These are phyloP conservation scores for Geotrichum armillariae DNA, from an alignment of 1,139 yeast genomes.

Conservation along the genomic window DNA sequence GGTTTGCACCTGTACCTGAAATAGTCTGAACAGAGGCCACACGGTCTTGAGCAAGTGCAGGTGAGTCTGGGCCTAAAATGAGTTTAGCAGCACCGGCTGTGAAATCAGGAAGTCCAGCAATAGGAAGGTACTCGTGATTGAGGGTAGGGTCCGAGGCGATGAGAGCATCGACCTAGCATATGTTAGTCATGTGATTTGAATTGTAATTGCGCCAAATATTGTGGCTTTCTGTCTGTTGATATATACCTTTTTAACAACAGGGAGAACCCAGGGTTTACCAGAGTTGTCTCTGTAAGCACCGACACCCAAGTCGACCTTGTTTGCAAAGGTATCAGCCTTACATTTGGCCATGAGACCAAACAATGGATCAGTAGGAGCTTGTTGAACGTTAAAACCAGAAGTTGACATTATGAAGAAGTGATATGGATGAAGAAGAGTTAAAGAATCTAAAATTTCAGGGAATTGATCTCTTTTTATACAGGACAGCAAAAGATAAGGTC, in stretches of 20 bases:
- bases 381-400: conserved; percentile 28
- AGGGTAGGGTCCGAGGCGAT: conserved; percentile 56
- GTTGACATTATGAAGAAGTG: not conserved
- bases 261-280: conserved; percentile 88
- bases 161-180: conserved; percentile 46
- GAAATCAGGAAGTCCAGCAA: conserved; percentile 73
- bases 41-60: conserved; percentile 51
- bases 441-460: too few species aligned
- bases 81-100: conserved; percentile 72
- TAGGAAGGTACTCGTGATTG: conserved; percentile 93
- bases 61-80: conserved; percentile 66
- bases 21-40: conserved; percentile 81
- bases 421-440: too few species aligned
- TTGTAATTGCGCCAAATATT: not conserved
- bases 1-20: conserved; percentile 96
- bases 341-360: conserved; percentile 82
- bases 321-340: conserved; percentile 51
- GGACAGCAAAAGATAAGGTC: too few species aligned
- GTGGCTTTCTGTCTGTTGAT: not conserved
- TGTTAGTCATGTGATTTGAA: conserved; percentile 11
- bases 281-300: conserved; percentile 88
- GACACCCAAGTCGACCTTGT: conserved; percentile 82
- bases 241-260: conserved; percentile 65
- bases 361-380: conserved; percentile 45
- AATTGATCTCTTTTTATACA: not conserved